Evolutionary conservation across 192 early-diverging fungal genomes (phyloP), one percentile per base, ranked within the genome.

Genomic region (Coemansia sp.): DNA sequence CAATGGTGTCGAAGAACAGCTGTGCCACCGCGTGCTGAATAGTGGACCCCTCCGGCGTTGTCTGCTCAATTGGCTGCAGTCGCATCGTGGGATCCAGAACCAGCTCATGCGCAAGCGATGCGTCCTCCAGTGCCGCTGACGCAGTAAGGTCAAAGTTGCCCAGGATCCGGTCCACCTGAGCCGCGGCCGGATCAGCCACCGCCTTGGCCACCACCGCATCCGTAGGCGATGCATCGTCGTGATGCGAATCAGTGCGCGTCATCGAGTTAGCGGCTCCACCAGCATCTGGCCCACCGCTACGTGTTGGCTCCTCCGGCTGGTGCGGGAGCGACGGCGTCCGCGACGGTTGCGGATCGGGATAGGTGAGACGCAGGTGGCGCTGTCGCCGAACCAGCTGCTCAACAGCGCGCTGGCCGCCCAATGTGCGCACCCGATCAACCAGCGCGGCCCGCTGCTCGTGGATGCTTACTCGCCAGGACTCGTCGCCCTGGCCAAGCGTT

Each of bases 401-500:
- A 0, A 76, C 74, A 18, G 74, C 74, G 6, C 59, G 37, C 52
- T 57, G 42, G 12, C 74, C 65, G 39, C 79, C 79, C 16, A 81
- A 40, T 11, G 64, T 62, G 10, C 60, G 67, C 10, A 81, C 72
- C 39, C 69, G 69, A 4, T 13, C 50, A 10, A 81, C 37, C 56
- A 81, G 26, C 26, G 72, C 67, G 3, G 59, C 54, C 26, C 70
- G 64, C 37, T 81, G 79, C 37, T 49, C 41, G 45, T 69, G 66
- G 13, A 81, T 81, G 0, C 74, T 70, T 39, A 64, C 52, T 21
- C 70, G 63, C 79, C 79, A 81, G 3, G 12, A 52, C 39, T 76
- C 74, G 56, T 81, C 79, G 9, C 79, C 79, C 53, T 72, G 65
- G 64, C 79, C 79, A 21, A 60, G 45, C 0, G 79, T 76, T 23